Evolutionary conservation across 1,139 yeast species (phyloP).

Genomic region (Sugiyamaella novakii): DNA sequence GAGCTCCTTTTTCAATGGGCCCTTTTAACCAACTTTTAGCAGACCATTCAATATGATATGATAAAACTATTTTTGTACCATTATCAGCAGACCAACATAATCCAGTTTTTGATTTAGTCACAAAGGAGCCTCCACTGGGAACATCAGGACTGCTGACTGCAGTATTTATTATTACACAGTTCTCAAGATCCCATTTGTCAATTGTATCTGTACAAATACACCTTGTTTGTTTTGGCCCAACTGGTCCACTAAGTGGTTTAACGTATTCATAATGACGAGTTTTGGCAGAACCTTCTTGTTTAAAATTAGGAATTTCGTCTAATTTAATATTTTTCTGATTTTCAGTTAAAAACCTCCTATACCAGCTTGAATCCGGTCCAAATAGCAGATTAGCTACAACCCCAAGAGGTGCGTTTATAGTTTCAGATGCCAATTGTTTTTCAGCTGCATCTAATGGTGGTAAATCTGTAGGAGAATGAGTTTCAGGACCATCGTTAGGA

Average conservation of each 20-base stretch:
- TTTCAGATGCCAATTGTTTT: conserved; percentile 62
- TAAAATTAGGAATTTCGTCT: conserved; percentile 57
- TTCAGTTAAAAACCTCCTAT: conserved; percentile 54
- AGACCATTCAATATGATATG: conserved; percentile 78
- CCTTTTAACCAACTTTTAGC: conserved; percentile 94
- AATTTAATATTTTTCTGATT: conserved; percentile 75
- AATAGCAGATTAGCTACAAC: conserved; percentile 68
- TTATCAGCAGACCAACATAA: conserved; percentile 80
- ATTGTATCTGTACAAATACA: conserved; percentile 76
- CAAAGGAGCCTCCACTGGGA: conserved; percentile 86
- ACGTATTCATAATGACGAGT: conserved; percentile 66
- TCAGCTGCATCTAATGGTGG: conserved; percentile 59
- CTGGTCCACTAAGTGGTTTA: conserved; percentile 78
- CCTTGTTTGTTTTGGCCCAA: conserved; percentile 93
- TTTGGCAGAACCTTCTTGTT: conserved; percentile 42
- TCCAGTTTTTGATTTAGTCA: conserved; percentile 64
- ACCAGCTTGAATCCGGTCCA: conserved; percentile 69
- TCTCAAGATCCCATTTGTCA: conserved; percentile 62
- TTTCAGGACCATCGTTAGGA: conserved; percentile 53
- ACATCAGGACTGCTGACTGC: conserved; percentile 87
- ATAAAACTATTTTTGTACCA: conserved; percentile 63
- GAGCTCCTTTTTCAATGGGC: conserved; percentile 87
- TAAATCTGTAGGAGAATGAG: conserved; percentile 56
- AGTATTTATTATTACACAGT: conserved; percentile 61
- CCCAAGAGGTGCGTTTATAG: conserved; percentile 77